phyloP scores from a whole-genome alignment of 2,329 filamentous ascomycete genomes.

The Cladosporium sp. region DNA sequence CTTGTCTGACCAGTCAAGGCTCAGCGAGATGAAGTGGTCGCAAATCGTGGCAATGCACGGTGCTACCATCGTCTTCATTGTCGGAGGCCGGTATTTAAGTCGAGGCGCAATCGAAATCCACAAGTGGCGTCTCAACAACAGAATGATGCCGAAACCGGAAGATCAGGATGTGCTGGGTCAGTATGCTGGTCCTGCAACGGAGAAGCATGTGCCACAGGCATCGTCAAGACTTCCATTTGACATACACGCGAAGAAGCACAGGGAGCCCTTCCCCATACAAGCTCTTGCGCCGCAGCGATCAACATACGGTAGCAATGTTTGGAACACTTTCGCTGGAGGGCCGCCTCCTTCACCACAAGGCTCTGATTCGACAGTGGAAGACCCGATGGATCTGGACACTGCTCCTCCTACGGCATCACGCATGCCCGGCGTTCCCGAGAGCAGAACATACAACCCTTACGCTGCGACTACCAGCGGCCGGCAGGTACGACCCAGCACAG shows the following conservation, averaged over 20 bases:
- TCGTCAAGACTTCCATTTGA: slow-evolving; percentile 31
- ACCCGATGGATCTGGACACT: slow-evolving; percentile 75
- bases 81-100: slow-evolving; percentile 38
- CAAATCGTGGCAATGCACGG: slow-evolving; percentile 55
- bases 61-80: slow-evolving; percentile 54
- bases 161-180: slow-evolving; percentile 32
- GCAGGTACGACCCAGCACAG: slow-evolving; percentile 20
- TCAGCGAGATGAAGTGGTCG: slow-evolving; percentile 15
- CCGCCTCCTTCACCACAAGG: slow-evolving; percentile 24
- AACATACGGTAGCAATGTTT: slow-evolving; percentile 20
- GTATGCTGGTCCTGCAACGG: slow-evolving; percentile 29
- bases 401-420: slow-evolving; percentile 22
- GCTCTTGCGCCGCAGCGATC: slow-evolving; percentile 32
- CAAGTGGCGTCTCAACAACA: slow-evolving; percentile 33
- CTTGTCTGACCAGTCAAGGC: neutral
- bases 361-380: slow-evolving; percentile 39
- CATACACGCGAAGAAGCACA: slow-evolving; percentile 27
- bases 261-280: slow-evolving; percentile 38
- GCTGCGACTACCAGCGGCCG: slow-evolving; percentile 22
- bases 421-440: slow-evolving; percentile 21
- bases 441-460: slow-evolving; percentile 24
- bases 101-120: slow-evolving; percentile 28
- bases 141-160: slow-evolving; percentile 36
- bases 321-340: slow-evolving; percentile 21
- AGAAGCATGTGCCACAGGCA: slow-evolving; percentile 27